Evolutionary conservation across 1,284 basidiomycete species (phyloP).

Genomic region (Anthracocystis panici-leucophaei): DNA sequence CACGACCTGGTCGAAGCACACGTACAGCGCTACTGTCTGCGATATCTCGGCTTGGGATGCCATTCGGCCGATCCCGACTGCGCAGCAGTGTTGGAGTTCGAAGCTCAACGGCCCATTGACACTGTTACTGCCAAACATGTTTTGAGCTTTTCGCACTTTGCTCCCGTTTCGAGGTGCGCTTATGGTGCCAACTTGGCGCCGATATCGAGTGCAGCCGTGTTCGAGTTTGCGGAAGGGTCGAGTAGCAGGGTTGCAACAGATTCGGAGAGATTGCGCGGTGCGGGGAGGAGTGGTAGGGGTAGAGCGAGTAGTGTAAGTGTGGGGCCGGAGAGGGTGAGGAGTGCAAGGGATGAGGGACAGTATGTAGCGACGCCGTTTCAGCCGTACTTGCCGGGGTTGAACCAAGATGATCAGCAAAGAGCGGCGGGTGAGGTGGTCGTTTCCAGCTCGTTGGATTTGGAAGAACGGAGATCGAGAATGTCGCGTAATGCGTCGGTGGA

Average conservation of each 20-base stretch:
- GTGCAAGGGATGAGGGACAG: neutral
- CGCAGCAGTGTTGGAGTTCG: slow-evolving; percentile 48
- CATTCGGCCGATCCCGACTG: slow-evolving; percentile 15
- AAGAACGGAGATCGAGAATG: slow-evolving; percentile 24
- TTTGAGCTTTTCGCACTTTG: slow-evolving; percentile 57
- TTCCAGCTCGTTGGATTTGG: slow-evolving; percentile 40
- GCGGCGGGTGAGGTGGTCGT: slow-evolving; percentile 14
- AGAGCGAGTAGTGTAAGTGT: slow-evolving; percentile 27
- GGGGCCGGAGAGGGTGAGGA: slow-evolving; percentile 17
- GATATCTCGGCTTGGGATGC: slow-evolving; percentile 30
- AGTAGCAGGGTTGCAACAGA: slow-evolving; percentile 31
- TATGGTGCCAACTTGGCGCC: slow-evolving; percentile 16
- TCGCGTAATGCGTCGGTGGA: slow-evolving; percentile 29
- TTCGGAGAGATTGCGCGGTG: slow-evolving; percentile 18
- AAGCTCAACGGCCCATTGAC: slow-evolving; percentile 60
- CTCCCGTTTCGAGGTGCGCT: slow-evolving; percentile 6
- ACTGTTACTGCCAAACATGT: slow-evolving; percentile 59
- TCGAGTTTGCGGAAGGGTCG: slow-evolving; percentile 25
- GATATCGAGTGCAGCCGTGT: slow-evolving; percentile 24
- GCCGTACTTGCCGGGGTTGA: slow-evolving; percentile 32
- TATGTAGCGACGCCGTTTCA: slow-evolving; percentile 32
- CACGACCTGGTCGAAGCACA: slow-evolving; percentile 47
- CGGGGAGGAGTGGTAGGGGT: slow-evolving; percentile 11
- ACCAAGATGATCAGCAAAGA: slow-evolving; percentile 29
- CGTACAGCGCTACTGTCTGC: slow-evolving; percentile 45